Conservation (phyloP, 441 rosid genomes). For the Syzygium malaccense region DNA sequence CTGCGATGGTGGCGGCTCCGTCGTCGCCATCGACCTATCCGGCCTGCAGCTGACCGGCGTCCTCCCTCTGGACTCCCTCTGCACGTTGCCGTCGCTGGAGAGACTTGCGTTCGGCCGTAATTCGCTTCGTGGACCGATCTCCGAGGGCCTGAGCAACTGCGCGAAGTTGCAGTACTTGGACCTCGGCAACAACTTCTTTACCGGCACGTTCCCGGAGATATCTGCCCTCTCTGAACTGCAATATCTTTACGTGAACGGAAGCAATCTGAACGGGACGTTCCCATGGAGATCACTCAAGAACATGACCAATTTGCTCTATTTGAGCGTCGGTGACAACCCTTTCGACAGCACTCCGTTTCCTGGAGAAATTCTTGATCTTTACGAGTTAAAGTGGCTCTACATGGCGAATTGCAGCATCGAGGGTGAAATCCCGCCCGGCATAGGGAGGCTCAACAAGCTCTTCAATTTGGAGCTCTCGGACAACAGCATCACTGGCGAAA, state of each 20-base stretch:
- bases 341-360: constrained; percentile 52
- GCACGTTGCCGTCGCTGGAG: constrained; percentile 47
- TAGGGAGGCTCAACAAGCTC: constrained; percentile 60
- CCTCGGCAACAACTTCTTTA: constrained; percentile 66
- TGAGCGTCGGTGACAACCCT: constrained; percentile 76
- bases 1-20: constrained; percentile 33
- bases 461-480: constrained; percentile 47
- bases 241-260: constrained; percentile 46
- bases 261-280: constrained; percentile 55
- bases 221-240: constrained; percentile 42
- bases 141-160: constrained; percentile 39
- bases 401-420: constrained; percentile 51
- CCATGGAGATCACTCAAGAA: constrained; percentile 64
- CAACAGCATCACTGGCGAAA: constrained; percentile 44
- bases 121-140: constrained; percentile 36
- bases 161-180: constrained; percentile 55
- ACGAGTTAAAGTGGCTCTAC: constrained; percentile 53
- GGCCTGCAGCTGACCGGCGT: constrained; percentile 29
- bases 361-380: constrained; percentile 28
- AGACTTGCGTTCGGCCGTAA: constrained; percentile 72
- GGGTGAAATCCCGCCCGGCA: constrained; percentile 51
- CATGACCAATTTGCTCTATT: constrained; percentile 35
- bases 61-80: constrained; percentile 49
- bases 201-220: constrained; percentile 56
- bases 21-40: constrained; percentile 69